Base-by-base conservation (phyloP, 306 rosid genomes). In the Acacia crassicarpa region DNA sequence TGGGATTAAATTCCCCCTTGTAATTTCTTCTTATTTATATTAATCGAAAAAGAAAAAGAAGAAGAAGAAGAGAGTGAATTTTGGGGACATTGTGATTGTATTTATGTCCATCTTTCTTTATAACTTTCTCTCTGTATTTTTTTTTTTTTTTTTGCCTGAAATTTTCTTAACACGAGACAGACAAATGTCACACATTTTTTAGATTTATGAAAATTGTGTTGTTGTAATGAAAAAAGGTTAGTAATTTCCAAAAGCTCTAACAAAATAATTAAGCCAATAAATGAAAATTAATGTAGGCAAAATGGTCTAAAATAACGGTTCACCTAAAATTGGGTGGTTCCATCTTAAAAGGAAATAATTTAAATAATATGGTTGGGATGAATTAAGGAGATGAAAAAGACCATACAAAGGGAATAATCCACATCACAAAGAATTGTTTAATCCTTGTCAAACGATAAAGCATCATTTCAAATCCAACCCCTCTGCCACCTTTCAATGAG, bases 51-150 rank as follows among this genome's bases (percentile, higher is more conserved):
- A 27, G 27, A 27, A 27, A 27, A 27, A 27, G 27, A 27, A 27
- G 27, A 27, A 27, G 27, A 27, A 27, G 97, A 89, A 69, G 25
- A 8, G 12, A 54, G 61, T 6, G 61, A 54, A 20, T 8, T 20
- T 7, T 3, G 61, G 16, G 61, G 3, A 2, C 61, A 19, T 6
- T 7, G 8, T 16, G 6, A 51, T 20, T 20, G 4, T 8, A 20
- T 25, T 20, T 20, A 1, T 8, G 7, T 25, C 35, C 30, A 11
- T 61, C 35, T 25, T 25, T 61, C 67, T 27, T 23, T 11, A 22
- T 3, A 9, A 11, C 12, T 23, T 23, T 25, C 6, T 56, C 23
- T 3, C 11, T 58, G 30, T 27, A 0, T 14, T n/a, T n/a, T 56
- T 2, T 14, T n/a, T n/a, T 56, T 8, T 13, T 12, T n/a, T 58